Base-by-base conservation (phyloP, 495 filamentous ascomycete genomes). In the Penicillium steckii region DNA sequence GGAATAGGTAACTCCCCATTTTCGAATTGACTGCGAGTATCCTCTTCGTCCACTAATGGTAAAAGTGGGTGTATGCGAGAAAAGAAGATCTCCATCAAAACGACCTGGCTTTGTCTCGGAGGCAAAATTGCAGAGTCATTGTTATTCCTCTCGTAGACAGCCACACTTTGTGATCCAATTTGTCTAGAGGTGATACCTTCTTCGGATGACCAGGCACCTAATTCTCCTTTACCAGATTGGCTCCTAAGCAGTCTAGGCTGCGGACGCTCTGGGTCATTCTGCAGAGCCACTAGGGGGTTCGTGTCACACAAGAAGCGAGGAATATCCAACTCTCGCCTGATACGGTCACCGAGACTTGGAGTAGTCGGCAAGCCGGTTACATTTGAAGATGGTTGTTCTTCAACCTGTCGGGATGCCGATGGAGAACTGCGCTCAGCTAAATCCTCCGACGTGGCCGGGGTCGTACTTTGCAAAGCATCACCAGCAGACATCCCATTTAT, bases 11-110 rank as follows among this genome's bases (percentile, higher is more conserved):
- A 19, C n/a, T 44, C 26, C 1, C 50, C 59, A 17, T 61, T 53
- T 26, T 52, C 38, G 10, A 55, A 61, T 17, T 60, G 59, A 18
- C 29, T 47, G 18, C 44, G 61, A 4, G 57, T 25, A 1, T 52
- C 50, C 0, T 52, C 35, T 23, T 70, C 61, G 44, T 73, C 58
- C 4, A 74, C 18, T 25, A 74, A 44, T 10, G 71, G 62, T 12
- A 65, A 27, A 8, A 63, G 17, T 3, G 64, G 65, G 26, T 67
- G 55, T 19, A 65, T 57, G 5, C 59, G 58, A 44, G 40, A 41
- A 13, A 68, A 62, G 42, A 61, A 68, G 9, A 65, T 57, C 15
- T 59, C 47, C 8, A 68, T 27, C 33, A 68, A 32, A 22, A 10
- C 50, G 7, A 57, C 40, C 29, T 66, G 62, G 24, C 46, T 57